These are phyloP conservation scores for Sporothrix luriei DNA, from an alignment of 2,329 filamentous ascomycete species.

Conservation along the genomic window DNA sequence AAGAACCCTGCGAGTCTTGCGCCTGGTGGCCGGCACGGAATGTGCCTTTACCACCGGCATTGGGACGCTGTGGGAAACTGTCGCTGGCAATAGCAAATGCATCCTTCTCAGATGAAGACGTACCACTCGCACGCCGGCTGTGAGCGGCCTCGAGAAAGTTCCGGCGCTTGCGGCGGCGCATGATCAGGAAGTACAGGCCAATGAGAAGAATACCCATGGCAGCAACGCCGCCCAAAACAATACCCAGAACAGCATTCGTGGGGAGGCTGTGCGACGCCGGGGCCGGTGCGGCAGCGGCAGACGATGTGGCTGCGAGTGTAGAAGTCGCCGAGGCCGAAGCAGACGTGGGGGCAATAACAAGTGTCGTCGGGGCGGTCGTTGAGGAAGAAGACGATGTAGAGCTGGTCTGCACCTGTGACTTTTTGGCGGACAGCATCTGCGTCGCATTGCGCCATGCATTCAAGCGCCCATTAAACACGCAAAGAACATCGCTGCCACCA, in stretches of 20 bases:
- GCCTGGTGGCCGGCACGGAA: conserved; percentile 58
- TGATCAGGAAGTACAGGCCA: conserved; percentile 68
- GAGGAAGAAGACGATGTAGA: conserved; percentile 40
- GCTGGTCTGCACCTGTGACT: conserved; percentile 42
- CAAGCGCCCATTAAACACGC: conserved; percentile 72
- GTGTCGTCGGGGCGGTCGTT: conserved; percentile 27
- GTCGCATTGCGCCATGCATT: conserved; percentile 80
- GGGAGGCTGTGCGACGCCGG: conserved; percentile 41
- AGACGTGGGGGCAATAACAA: conserved; percentile 35
- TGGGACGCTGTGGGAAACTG: conserved; percentile 44
- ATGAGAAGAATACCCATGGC: conserved; percentile 43
- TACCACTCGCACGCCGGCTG: conserved; percentile 48
- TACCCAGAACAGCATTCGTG: conserved; percentile 61
- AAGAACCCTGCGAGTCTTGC: conserved; percentile 59
- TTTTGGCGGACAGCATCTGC: conserved; percentile 56
- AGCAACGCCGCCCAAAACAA: conserved; percentile 25
- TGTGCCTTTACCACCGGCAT: conserved; percentile 41
- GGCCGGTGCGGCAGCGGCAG: conserved; percentile 35
- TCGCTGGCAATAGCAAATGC: conserved; percentile 53
- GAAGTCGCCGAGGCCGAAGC: conserved; percentile 39
- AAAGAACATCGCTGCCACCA: conserved; percentile 63
- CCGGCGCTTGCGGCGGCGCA: conserved; percentile 58
- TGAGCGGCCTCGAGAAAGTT: conserved; percentile 54
- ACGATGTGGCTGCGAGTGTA: conserved; percentile 38
- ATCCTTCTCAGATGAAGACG: conserved; percentile 61